These are phyloP conservation scores for Eucalyptus sp. DNA, from an alignment of 345 rosid species.

Conservation along the genomic window DNA sequence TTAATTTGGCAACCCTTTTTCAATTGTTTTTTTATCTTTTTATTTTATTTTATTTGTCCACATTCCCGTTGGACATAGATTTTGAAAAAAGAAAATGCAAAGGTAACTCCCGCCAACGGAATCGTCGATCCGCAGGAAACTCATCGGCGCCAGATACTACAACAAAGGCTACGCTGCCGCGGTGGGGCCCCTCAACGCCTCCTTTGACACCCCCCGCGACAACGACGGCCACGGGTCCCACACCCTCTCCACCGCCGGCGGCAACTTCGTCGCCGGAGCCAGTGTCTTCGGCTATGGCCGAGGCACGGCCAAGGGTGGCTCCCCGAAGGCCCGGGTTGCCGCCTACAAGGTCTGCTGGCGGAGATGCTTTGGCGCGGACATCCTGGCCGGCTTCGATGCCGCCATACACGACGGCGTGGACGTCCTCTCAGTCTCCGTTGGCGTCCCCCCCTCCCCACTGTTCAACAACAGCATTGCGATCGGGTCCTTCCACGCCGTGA, in stretches of 20 bases:
- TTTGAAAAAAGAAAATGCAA: not conserved
- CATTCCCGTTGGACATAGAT: not conserved
- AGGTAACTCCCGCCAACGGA: not conserved
- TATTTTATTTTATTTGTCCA: not conserved
- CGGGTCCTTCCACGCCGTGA: conserved; percentile 72
- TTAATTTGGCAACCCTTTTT: not conserved
- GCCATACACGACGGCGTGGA: conserved; percentile 82
- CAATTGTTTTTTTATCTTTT: not conserved
- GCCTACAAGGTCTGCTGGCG: conserved; percentile 90
- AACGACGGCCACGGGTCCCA: conserved; percentile 76
- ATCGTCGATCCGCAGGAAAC: conserved; percentile 30
- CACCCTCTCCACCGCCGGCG: conserved; percentile 82
- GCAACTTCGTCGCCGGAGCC: conserved; percentile 41
- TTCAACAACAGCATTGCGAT: conserved; percentile 51
- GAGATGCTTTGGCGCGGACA: conserved; percentile 50
- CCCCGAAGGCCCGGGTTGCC: conserved; percentile 75
- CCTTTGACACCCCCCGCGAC: conserved; percentile 57
- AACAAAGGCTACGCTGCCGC: conserved; percentile 30
- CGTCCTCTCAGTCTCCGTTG: conserved; percentile 59
- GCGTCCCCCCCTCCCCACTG: conserved; percentile 21
- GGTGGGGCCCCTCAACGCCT: conserved; percentile 32
- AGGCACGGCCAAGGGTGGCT: conserved; percentile 79
- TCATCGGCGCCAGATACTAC: conserved; percentile 57
- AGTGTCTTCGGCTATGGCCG: conserved; percentile 39
- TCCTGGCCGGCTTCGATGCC: conserved; percentile 53